A percentile compares a stretch with the other conserved stretches of the same genome.
Evolutionary conservation across 257 asterid genomes (phyloP).

Genomic region (Solanum corneliomulleri): DNA sequence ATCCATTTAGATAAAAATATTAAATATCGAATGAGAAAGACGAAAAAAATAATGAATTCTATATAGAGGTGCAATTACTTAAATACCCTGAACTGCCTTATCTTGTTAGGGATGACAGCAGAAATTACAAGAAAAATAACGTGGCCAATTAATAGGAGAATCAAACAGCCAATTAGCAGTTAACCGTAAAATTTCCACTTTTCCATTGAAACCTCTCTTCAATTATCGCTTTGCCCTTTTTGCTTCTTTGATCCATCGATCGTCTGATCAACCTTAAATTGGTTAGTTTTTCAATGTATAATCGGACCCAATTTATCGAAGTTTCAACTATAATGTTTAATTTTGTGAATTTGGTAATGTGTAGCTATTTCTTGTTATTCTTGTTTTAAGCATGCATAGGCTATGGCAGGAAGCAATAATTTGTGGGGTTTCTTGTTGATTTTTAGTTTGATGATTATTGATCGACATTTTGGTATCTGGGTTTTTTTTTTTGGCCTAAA

Average conservation of each 20-base stretch:
- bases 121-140: neutral
- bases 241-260: neutral
- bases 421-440: neutral
- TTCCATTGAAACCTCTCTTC: neutral
- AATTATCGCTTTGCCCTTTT: neutral
- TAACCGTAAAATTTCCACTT: neutral
- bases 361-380: neutral
- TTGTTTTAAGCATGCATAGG: neutral
- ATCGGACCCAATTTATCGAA: neutral
- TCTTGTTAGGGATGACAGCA: neutral
- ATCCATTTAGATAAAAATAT: no score
- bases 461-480: neutral
- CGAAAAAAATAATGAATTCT: neutral
- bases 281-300: neutral
- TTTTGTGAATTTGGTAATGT: neutral
- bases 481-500: neutral
- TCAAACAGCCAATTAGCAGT: neutral
- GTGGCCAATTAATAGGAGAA: slow-evolving; percentile 1
- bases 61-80: neutral
- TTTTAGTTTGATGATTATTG: neutral
- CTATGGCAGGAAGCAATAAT: neutral
- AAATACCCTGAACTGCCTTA: neutral
- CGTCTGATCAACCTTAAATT: neutral
- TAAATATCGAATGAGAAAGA: neutral
- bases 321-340: neutral